These are phyloP conservation scores for Cladosporium sp. DNA, from an alignment of 2,329 filamentous ascomycete species.

Conservation along the genomic window DNA sequence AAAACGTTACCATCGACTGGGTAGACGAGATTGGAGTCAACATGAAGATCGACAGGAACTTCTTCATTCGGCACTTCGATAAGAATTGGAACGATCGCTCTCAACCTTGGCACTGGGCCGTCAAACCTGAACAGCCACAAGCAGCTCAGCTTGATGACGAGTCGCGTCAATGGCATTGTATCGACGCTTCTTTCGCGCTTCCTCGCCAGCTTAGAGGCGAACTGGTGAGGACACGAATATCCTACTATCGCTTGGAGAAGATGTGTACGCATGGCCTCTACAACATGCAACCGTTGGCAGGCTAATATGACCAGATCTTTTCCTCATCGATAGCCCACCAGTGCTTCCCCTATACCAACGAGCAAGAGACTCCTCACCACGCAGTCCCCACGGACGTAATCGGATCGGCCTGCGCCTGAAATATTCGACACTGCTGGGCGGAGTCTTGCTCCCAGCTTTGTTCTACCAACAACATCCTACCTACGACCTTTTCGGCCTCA, in stretches of 20 bases:
- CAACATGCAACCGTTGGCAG: background rate
- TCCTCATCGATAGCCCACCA: background rate
- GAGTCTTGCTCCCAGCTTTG: background rate
- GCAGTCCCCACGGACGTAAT: background rate
- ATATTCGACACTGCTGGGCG: background rate
- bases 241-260: background rate
- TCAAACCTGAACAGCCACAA: background rate
- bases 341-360: background rate
- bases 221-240: background rate
- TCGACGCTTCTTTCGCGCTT: background rate
- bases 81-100: background rate
- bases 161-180: background rate
- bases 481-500: background rate
- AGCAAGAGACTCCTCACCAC: background rate
- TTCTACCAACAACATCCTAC: background rate
- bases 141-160: background rate
- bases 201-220: background rate
- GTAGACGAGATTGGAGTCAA: background rate
- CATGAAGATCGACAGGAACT: background rate
- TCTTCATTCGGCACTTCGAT: background rate
- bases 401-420: background rate
- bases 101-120: background rate
- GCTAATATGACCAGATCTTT: background rate
- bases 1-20: background rate
- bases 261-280: background rate